A percentile compares a stretch with the other conserved stretches of the same genome.
Evolutionary conservation across 495 filamentous ascomycete species (phyloP).

Genomic region (Entonaema liquescens): DNA sequence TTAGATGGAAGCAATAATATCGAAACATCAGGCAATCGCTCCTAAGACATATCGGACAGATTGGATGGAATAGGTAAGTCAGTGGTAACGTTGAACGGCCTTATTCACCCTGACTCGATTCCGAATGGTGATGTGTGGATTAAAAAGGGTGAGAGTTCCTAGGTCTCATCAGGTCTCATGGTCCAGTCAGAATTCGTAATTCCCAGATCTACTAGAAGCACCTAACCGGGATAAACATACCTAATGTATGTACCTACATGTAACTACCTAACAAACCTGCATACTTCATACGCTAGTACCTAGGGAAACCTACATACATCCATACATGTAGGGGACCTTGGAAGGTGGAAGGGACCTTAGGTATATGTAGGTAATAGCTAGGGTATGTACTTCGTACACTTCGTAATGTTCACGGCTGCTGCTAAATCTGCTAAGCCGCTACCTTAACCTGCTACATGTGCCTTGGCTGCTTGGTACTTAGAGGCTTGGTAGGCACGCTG

Average conservation of each 20-base stretch:
- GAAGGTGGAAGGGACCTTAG: too few relatives aligned
- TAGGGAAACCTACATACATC: too few relatives aligned
- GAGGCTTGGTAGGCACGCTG: too few relatives aligned
- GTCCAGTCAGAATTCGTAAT: constrained; percentile 27
- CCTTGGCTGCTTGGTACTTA: too few relatives aligned
- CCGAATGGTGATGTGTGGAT: constrained; percentile 24
- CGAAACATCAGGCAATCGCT: constrained; percentile 31
- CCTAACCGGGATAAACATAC: background rate
- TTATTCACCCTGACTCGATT: constrained; percentile 15
- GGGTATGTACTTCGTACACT: background rate
- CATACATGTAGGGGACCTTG: background rate
- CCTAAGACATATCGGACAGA: constrained; percentile 10
- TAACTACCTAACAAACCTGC: too few relatives aligned
- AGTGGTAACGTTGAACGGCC: constrained; percentile 37
- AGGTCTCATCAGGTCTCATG: constrained; percentile 10
- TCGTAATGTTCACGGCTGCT: too few relatives aligned
- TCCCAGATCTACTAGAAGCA: background rate
- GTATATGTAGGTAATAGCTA: too few relatives aligned
- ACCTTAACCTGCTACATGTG: too few relatives aligned
- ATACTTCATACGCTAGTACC: too few relatives aligned
- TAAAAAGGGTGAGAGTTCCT: constrained; percentile 8
- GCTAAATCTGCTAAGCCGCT: too few relatives aligned
- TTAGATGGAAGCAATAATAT: constrained; percentile 28
- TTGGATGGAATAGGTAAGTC: constrained; percentile 23
- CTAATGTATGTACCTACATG: too few relatives aligned